phyloP scores from a whole-genome alignment of 2,329 filamentous ascomycete species.

The Laburnicola sp. region DNA sequence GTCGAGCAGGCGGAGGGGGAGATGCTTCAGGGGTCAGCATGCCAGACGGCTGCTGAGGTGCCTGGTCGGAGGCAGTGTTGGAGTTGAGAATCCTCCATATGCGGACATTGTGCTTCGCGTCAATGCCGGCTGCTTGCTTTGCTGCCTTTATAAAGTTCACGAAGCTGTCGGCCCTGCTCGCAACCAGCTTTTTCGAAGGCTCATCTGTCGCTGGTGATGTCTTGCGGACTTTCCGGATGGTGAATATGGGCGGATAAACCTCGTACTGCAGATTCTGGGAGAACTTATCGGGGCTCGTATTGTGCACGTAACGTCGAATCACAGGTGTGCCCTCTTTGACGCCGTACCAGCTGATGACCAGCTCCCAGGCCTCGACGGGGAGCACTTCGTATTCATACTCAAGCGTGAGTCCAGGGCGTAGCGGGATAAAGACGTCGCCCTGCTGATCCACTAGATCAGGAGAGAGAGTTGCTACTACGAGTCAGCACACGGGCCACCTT shows the following conservation, averaged over 20 bases:
- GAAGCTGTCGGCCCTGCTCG: slow-evolving; percentile 70
- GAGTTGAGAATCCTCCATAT: slow-evolving; percentile 68
- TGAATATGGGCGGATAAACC: slow-evolving; percentile 81
- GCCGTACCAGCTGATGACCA: slow-evolving; percentile 82
- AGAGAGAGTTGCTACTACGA: slow-evolving; percentile 16
- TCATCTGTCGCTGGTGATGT: slow-evolving; percentile 64
- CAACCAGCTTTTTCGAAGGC: slow-evolving; percentile 66
- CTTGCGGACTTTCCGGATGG: slow-evolving; percentile 75
- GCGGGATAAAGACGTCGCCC: slow-evolving; percentile 65
- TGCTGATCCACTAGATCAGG: slow-evolving; percentile 43
- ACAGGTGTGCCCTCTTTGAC: slow-evolving; percentile 68
- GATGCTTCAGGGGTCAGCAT: slow-evolving; percentile 51
- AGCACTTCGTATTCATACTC: slow-evolving; percentile 77
- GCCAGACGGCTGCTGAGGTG: slow-evolving; percentile 35
- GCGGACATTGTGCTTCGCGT: slow-evolving; percentile 72
- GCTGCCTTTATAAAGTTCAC: slow-evolving; percentile 75
- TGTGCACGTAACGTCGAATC: slow-evolving; percentile 76
- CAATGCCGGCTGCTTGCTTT: slow-evolving; percentile 70
- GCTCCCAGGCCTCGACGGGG: slow-evolving; percentile 77
- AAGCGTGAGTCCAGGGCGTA: slow-evolving; percentile 67
- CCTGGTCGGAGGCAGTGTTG: slow-evolving; percentile 43
- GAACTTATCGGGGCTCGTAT: slow-evolving; percentile 64
- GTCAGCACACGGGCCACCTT: neutral
- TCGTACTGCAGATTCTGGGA: slow-evolving; percentile 76
- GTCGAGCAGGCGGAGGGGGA: slow-evolving; percentile 46